Evolutionary conservation across 2,329 filamentous ascomycete species (phyloP), one percentile per base, ranked within the genome.

Genomic region (Bipolaris oryzae): DNA sequence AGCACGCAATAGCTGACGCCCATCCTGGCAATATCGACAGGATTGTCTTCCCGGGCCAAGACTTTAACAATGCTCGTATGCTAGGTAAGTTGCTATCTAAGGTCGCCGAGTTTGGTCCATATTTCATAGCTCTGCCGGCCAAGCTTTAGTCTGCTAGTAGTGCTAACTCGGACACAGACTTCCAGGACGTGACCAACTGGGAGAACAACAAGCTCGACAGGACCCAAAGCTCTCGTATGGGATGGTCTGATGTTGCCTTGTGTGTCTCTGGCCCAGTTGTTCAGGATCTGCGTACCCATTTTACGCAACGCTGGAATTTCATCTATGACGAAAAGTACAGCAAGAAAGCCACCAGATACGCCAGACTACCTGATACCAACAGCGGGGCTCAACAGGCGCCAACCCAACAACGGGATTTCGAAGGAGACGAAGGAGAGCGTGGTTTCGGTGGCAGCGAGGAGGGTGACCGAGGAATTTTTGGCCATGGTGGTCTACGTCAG

Each of bases 271-370:
- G 92, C 0, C 87, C 88, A 0, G 89, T 91, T 9, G 88, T 94
- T 0, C 81, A 88, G 60, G 92, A 90, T 73, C 80, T 96, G 31
- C 81, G 87, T 31, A 83, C 85, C 5, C 92, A 96, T 73, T 96
- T 97, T 68, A 83, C 87, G 1, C 89, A 96, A 70, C 82, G 92
- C 66, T 97, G 93, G 92, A 96, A 96, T 78, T 96, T 91, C 72
- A 93, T 97, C 62, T 96, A 87, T 63, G 83, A 87, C 54, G 86
- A 89, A 49, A 97, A 97, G 74, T 97, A 97, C 72, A 78, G 80
- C 57, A 81, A 83, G 33, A 82, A 85, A 15, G 79, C 85, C 43
- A 68, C 73, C 3, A 76, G 84, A 53, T 87, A 86, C 61, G 33
- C 61, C 65, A 74, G 63, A 48, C 66, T 76, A 18, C 57, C 69